Base-by-base conservation (phyloP, 176 grass and related monocot species). In the Paspalum vaginatum region DNA sequence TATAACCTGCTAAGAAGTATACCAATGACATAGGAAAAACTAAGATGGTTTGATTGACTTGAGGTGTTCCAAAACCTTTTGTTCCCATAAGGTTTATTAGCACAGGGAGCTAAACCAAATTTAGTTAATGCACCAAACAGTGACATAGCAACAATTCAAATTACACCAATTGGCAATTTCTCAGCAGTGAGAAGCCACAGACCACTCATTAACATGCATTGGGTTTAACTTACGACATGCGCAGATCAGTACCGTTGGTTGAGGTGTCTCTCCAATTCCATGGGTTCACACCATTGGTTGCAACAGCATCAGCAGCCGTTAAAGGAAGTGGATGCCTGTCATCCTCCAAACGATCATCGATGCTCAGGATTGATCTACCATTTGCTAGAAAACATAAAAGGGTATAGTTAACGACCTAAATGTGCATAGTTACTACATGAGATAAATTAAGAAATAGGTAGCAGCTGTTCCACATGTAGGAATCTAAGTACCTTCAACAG, bases 181-280 rank as follows among this genome's bases (percentile, higher is more conserved):
- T 25, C 12, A 7, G 7, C 39, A 41, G 8, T 41, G 22, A 74
- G 59, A 56, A 82, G 55, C 54, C 55, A 18, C 2, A 87, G 7
- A 38, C 3, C 11, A 76, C 52, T 60, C 37, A 46, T 75, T 69
- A 2, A 21, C 44, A 82, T 11, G 49, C 20, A 83, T 32, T 39
- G 21, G 5, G 65, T 62, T 70, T 41, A 59, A 38, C 20, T 78
- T 84, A 56, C 12, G 58, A 13, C 41, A 18, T 61, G 50, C 55
- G 11, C 32, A 61, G 26, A 85, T 51, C 42, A 24, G 21, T 77
- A 99, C 97, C 93, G 18, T 93, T 93, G 76, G 93, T 87, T 79
- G 93, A 87, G 51, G 97, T 85, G 64, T 99, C 92, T 85, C 97
- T 91, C 93, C 97, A 96, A 68, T 93, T 99, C 97, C 97, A 99